These are phyloP conservation scores for Thuja plicata DNA, from an alignment of 83 land plant genomes.

Conservation along the genomic window DNA sequence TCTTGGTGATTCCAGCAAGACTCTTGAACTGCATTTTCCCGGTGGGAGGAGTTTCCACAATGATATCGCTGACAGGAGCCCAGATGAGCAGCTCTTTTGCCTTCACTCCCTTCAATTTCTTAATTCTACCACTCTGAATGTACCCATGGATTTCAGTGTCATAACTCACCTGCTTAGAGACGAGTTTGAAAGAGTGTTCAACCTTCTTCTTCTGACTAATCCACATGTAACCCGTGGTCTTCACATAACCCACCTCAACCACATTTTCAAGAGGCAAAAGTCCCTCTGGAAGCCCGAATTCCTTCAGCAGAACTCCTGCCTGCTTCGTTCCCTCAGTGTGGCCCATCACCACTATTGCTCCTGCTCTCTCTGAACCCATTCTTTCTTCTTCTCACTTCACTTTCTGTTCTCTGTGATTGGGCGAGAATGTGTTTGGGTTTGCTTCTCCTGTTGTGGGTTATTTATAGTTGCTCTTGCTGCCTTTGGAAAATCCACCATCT, in stretches of 20 bases:
- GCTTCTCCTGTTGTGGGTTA: too few relatives aligned
- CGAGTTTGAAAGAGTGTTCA: slow-evolving; percentile 45
- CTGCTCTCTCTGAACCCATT: too few relatives aligned
- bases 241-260: slow-evolving; percentile 48
- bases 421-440: too few relatives aligned
- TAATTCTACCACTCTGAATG: slow-evolving; percentile 33
- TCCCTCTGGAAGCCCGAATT: slow-evolving; percentile 46
- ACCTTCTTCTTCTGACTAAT: slow-evolving; percentile 46
- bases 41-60: slow-evolving; percentile 26
- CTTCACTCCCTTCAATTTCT: slow-evolving; percentile 62
- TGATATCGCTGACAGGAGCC: slow-evolving; percentile 52
- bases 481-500: too few relatives aligned
- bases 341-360: too few relatives aligned
- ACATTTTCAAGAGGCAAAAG: slow-evolving; percentile 60
- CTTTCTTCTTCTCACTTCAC: too few relatives aligned
- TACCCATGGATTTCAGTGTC: slow-evolving; percentile 38
- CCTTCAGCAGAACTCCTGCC: slow-evolving; percentile 41
- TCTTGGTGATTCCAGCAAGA: slow-evolving; percentile 47
- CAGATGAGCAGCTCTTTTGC: slow-evolving; percentile 64
- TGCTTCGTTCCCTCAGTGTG: too few relatives aligned
- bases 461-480: too few relatives aligned
- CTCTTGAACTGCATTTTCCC: slow-evolving; percentile 57
- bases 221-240: slow-evolving; percentile 58
- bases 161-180: slow-evolving; percentile 51
- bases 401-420: too few relatives aligned